These are phyloP conservation scores for Pholiota microspora DNA, from an alignment of 768 basidiomycete genomes.

Conservation along the genomic window DNA sequence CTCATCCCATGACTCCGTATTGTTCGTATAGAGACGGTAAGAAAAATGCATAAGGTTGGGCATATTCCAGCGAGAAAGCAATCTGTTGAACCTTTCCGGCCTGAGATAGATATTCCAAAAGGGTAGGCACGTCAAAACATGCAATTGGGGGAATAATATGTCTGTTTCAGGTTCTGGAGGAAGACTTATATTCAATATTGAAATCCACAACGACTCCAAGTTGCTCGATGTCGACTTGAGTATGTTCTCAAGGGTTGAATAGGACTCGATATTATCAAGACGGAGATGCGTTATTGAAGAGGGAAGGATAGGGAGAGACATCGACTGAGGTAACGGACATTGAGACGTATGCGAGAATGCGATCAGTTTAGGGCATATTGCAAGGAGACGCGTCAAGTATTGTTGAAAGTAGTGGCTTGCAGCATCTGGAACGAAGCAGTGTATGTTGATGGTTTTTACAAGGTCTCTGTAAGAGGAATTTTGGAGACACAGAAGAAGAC, in stretches of 20 bases:
- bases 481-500: background rate
- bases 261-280: background rate
- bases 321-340: background rate
- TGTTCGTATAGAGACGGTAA: background rate
- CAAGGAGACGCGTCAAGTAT: background rate
- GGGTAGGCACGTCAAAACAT: background rate
- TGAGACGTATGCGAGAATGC: background rate
- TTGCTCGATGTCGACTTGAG: background rate
- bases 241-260: background rate
- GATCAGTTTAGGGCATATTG: background rate
- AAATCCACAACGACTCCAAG: background rate
- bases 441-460: background rate
- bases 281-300: background rate
- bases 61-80: background rate
- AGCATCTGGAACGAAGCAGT: background rate
- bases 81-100: background rate
- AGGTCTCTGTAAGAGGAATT: background rate
- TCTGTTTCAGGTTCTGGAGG: background rate
- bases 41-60: background rate
- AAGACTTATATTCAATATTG: background rate
- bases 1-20: background rate
- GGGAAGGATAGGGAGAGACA: background rate
- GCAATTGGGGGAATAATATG: background rate
- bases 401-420: background rate
- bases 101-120: too few species aligned